Base-by-base conservation (phyloP, 495 filamentous ascomycete genomes). In the Neurospora sublineolata region DNA sequence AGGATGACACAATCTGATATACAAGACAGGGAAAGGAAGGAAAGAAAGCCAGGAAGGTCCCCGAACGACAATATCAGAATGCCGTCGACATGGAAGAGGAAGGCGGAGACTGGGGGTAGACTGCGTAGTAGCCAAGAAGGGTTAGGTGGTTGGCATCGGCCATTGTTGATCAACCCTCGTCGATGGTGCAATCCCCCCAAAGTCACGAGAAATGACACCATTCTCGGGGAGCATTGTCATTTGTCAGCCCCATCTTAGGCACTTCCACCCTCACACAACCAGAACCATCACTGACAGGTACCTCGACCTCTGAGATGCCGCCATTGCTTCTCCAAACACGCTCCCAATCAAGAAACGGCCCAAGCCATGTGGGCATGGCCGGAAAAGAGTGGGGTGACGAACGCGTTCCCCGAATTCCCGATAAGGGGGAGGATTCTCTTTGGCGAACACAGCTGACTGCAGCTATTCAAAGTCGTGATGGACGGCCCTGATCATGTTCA, bases 191-290 rank as follows among this genome's bases (percentile, higher is more conserved):
- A 80, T 79, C 69, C 20, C 64, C 44, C 74, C 68, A 16, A 76
- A 71, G 80, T 82, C 80, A 82, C 80, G 79, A 75, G 80, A 75
- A 80, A 81, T 82, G 72, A 73, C 80, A 80, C 78, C 79, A 82
- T 82, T 76, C 30, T 69, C 77, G 70, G 74, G 46, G 77, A 36
- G 71, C 71, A 71, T 73, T 68, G 71, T 78, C 77, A 82, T 81
- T 82, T 79, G 80, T 76, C 79, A 78, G 79, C 71, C 67, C 73
- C 76, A 74, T 73, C 33, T 76, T 75, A 76, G 74, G 76, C 72
- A 68, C 30, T 40, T 36, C 39, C 39, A 58, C 42, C 23, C 70
- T 69, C 42, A 44, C 70, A 72, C 60, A 44, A 46, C 75, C 71
- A 71, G 69, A 44, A 58, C 69, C 68, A 68, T 68, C 46, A 69